phyloP scores from a whole-genome alignment of 148 eudicot genomes.

The Cornus kousa region DNA sequence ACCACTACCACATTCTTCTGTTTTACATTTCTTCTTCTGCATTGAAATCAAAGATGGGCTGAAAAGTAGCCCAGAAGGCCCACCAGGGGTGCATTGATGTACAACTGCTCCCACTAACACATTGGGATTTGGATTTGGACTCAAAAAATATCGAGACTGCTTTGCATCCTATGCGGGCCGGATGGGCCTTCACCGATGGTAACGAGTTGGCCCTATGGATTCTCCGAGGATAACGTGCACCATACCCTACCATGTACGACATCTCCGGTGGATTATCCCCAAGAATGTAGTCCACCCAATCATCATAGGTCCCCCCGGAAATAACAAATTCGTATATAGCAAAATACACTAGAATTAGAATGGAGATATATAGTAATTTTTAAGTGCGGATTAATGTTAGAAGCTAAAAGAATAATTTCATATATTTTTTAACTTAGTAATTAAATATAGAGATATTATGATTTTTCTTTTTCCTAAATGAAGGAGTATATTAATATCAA shows the following conservation, averaged over 20 bases:
- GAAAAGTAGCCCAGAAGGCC: slow-evolving; percentile 87
- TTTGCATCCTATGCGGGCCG: too few relatives aligned
- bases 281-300: slow-evolving; percentile 86
- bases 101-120: slow-evolving; percentile 81
- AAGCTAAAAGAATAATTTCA: too few relatives aligned
- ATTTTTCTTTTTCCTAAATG: too few relatives aligned
- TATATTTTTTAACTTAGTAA: too few relatives aligned
- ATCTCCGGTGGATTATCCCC: slow-evolving; percentile 85
- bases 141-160: slow-evolving; percentile 62
- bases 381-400: too few relatives aligned
- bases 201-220: slow-evolving; percentile 87
- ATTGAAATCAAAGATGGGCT: slow-evolving; percentile 49
- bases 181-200: slow-evolving; percentile 69
- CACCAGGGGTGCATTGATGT: slow-evolving; percentile 90
- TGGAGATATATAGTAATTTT: too few relatives aligned
- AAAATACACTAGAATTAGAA: too few relatives aligned
- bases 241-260: slow-evolving; percentile 99
- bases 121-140: slow-evolving; percentile 88
- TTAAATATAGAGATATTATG: too few relatives aligned
- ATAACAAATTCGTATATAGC: too few relatives aligned
- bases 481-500: too few relatives aligned
- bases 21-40: not conserved
- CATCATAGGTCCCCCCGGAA: not conserved
- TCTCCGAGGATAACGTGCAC: slow-evolving; percentile 68
- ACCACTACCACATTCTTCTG: slow-evolving; percentile 29